Evolutionary conservation across 2,329 filamentous ascomycete genomes (phyloP).

Genomic region (Arachnomyces sp.): DNA sequence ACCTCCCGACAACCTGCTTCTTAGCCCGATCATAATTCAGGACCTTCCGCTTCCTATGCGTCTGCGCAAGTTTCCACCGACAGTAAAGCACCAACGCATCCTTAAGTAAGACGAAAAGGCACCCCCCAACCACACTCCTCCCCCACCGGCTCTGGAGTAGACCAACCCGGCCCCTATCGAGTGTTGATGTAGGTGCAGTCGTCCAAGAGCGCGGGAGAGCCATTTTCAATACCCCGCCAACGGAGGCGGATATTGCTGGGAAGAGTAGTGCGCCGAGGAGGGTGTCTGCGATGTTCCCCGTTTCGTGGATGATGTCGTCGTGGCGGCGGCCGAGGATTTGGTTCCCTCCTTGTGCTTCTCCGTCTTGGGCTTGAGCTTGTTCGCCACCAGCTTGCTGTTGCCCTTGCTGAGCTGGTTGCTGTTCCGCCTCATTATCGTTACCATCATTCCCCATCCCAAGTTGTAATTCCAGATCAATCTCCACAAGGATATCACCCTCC

Average conservation of each 20-base stretch:
- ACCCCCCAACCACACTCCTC: constrained; percentile 78
- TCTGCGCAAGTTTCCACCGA: constrained; percentile 40
- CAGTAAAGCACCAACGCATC: constrained; percentile 55
- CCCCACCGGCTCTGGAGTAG: constrained; percentile 82
- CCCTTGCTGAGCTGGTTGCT: constrained; percentile 16
- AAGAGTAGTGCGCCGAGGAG: constrained; percentile 66
- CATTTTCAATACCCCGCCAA: constrained; percentile 66
- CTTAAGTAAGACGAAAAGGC: constrained; percentile 77
- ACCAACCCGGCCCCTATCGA: constrained; percentile 45
- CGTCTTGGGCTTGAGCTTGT: neutral
- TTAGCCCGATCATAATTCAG: constrained; percentile 39
- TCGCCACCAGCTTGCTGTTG: constrained; percentile 15
- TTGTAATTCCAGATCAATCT: constrained; percentile 44
- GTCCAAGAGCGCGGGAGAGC: constrained; percentile 63
- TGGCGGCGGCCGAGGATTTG: constrained; percentile 32
- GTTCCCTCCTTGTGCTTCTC: constrained; percentile 2
- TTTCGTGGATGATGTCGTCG: constrained; percentile 45
- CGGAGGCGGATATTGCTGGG: constrained; percentile 67
- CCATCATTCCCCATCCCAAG: constrained; percentile 40
- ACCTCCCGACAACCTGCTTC: constrained; percentile 22
- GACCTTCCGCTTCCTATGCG: constrained; percentile 38
- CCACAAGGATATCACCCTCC: constrained; percentile 36
- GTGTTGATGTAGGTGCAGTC: constrained; percentile 31
- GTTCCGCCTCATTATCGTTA: constrained; percentile 32
- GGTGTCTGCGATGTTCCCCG: constrained; percentile 49